These are phyloP conservation scores for Salix koriyanagi DNA, from an alignment of 345 rosid species.

Conservation along the genomic window DNA sequence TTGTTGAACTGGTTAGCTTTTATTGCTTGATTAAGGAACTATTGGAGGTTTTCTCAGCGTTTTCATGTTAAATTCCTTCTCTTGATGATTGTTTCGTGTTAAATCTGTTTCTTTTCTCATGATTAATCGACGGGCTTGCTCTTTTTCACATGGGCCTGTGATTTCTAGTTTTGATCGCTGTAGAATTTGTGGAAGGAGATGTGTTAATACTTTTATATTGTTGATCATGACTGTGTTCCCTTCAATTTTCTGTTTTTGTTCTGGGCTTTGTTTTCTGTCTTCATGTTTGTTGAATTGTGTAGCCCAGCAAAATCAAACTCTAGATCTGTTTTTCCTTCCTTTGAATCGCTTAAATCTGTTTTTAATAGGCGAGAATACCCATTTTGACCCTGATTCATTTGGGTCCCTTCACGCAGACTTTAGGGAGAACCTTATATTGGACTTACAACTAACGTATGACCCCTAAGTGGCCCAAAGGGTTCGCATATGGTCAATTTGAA, in stretches of 20 bases:
- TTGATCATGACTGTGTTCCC: background rate
- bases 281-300: background rate
- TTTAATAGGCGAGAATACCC: background rate
- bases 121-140: background rate
- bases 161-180: background rate
- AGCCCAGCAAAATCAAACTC: background rate
- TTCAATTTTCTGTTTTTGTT: background rate
- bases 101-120: background rate
- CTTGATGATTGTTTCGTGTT: too few relatives aligned
- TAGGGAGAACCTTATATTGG: background rate
- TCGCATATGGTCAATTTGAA: background rate
- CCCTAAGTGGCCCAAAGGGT: background rate
- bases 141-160: background rate
- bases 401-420: background rate
- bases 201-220: too few relatives aligned
- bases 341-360: background rate
- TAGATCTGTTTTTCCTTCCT: background rate
- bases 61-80: background rate
- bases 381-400: conserved; percentile 3
- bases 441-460: background rate
- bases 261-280: conserved; percentile 10
- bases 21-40: too few relatives aligned
- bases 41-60: background rate
- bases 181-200: background rate
- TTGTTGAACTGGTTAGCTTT: too few relatives aligned